phyloP scores from a whole-genome alignment of 1,139 yeast genomes.

The Nematodospora anomalae region DNA sequence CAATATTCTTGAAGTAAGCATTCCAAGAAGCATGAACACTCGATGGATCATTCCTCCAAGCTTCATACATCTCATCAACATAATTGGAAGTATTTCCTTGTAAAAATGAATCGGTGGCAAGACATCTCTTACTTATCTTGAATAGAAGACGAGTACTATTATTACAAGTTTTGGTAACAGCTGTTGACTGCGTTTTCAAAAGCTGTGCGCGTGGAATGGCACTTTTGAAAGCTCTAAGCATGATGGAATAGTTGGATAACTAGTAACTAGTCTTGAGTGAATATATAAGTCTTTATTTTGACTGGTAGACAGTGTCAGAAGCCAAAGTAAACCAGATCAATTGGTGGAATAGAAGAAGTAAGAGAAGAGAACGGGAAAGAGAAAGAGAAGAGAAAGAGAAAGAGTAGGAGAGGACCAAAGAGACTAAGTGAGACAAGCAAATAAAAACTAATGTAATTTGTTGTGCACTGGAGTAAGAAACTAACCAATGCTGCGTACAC shows the following conservation, averaged over 20 bases:
- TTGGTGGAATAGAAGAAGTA: conserved; percentile 3
- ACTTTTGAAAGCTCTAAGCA: conserved; percentile 49
- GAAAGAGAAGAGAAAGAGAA: conserved; percentile 2
- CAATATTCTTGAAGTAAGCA: conserved; percentile 89
- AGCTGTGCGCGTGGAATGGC: conserved; percentile 37
- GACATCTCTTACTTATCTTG: conserved; percentile 9
- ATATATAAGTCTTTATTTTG: neutral
- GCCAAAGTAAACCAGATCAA: conserved; percentile 7
- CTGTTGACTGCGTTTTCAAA: conserved; percentile 19
- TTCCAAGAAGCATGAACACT: conserved; percentile 97
- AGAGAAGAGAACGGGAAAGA: neutral
- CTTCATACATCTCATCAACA: conserved; percentile 96
- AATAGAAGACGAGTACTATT: conserved; percentile 1
- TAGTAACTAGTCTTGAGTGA: neutral
- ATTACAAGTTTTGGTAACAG: conserved; percentile 4
- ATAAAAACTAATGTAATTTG: too few species aligned
- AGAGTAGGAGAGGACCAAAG: conserved; percentile 1
- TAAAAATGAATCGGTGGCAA: conserved; percentile 46
- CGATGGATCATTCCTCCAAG: conserved; percentile 88
- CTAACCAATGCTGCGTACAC: too few species aligned
- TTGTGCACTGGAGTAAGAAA: neutral
- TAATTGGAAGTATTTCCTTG: conserved; percentile 86
- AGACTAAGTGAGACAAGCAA: too few species aligned
- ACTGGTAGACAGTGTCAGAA: neutral
- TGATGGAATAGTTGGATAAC: conserved; percentile 13